Evolutionary conservation across 208 protist species (phyloP).

Genomic region (Acanthamoeba lenticulata): DNA sequence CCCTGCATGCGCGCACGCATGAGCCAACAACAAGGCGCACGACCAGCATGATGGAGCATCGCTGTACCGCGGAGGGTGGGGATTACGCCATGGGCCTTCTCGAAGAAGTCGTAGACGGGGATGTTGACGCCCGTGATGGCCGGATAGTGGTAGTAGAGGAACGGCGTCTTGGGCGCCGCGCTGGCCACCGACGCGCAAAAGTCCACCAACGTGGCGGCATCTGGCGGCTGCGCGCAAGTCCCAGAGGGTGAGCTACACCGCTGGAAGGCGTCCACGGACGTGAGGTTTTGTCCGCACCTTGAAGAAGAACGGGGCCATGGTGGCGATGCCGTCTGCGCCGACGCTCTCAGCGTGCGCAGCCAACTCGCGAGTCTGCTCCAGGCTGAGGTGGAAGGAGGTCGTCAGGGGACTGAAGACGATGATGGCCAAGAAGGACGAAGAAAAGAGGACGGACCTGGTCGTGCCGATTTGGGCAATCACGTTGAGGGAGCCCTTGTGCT

Average conservation of each 20-base stretch:
- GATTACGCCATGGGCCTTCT: neutral
- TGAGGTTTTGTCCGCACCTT: too few species aligned
- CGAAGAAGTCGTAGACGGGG: slow-evolving; percentile 32
- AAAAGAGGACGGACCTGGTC: neutral
- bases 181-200: slow-evolving; percentile 1
- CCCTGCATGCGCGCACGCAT: neutral
- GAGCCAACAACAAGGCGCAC: neutral
- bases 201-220: neutral
- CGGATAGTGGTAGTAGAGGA: slow-evolving; percentile 45
- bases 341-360: slow-evolving; percentile 5
- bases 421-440: neutral
- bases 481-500: slow-evolving; percentile 19
- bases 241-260: neutral
- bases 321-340: slow-evolving; percentile 19
- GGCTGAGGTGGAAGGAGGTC: neutral
- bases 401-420: neutral
- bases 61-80: neutral
- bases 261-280: neutral
- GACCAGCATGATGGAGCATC: neutral
- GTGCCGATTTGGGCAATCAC: slow-evolving; percentile 32
- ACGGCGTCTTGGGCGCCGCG: slow-evolving; percentile 18
- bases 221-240: neutral
- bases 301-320: slow-evolving; percentile 43
- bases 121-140: slow-evolving; percentile 19
- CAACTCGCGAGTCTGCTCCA: slow-evolving; percentile 2